A percentile compares a stretch with the other conserved stretches of the same genome.
Evolutionary conservation across 2,329 filamentous ascomycete species (phyloP).

Genomic region (Claviceps maximensis): DNA sequence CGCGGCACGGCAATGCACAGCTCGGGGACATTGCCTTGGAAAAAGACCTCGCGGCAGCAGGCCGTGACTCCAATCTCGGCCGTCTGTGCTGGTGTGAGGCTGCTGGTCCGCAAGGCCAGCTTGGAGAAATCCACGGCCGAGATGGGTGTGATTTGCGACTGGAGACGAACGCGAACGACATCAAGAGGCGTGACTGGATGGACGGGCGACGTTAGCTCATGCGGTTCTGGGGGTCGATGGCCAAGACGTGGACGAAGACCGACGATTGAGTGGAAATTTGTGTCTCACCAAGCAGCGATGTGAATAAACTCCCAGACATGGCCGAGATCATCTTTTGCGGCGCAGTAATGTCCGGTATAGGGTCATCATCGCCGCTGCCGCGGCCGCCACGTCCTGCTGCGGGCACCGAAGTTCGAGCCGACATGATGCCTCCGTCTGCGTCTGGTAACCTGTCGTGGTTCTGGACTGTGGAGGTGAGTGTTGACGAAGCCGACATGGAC

Average conservation of each 20-base stretch:
- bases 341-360: conserved; percentile 57
- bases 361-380: conserved; percentile 13
- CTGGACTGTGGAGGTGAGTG: conserved; percentile 10
- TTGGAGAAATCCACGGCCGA: conserved; percentile 41
- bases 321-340: conserved; percentile 91
- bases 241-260: not conserved
- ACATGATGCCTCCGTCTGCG: conserved; percentile 17
- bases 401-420: conserved; percentile 10
- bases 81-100: conserved; percentile 56
- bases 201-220: not conserved
- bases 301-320: conserved; percentile 78
- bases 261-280: no score
- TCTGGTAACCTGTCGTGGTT: conserved; percentile 16
- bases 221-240: not conserved
- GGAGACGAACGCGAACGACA: conserved; percentile 86
- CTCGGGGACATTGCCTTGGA: conserved; percentile 73
- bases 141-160: conserved; percentile 55
- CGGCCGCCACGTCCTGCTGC: conserved; percentile 2
- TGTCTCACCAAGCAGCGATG: conserved; percentile 67
- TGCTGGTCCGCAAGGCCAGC: conserved; percentile 41
- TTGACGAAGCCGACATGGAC: conserved; percentile 3
- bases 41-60: conserved; percentile 95
- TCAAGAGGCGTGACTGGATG: conserved; percentile 78
- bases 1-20: conserved; percentile 63
- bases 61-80: conserved; percentile 80